Conservation (phyloP, 116 monocot genomes). For the Zostera marina region DNA sequence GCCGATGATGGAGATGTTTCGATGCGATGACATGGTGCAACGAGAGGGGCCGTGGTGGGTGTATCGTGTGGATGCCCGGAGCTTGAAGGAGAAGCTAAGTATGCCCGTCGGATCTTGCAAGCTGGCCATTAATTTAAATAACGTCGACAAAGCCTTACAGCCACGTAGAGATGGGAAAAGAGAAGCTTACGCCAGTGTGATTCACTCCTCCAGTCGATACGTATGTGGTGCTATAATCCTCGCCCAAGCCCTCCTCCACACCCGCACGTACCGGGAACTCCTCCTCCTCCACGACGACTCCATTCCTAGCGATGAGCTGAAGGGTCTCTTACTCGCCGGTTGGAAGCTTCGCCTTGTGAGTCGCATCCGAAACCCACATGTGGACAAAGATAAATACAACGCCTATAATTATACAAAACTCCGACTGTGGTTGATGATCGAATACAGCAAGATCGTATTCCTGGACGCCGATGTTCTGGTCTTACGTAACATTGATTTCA, state of each 20-base stretch:
- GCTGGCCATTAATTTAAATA: slow-evolving; percentile 30
- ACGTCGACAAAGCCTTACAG: not conserved
- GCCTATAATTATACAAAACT: slow-evolving; percentile 32
- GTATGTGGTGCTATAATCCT: slow-evolving; percentile 63
- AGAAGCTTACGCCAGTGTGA: slow-evolving; percentile 71
- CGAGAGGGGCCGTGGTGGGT: slow-evolving; percentile 61
- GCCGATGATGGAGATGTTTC: slow-evolving; percentile 70
- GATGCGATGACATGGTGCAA: slow-evolving; percentile 44
- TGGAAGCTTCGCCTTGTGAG: slow-evolving; percentile 43
- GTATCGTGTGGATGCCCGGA: slow-evolving; percentile 34
- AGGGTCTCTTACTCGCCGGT: slow-evolving; percentile 37
- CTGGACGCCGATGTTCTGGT: slow-evolving; percentile 26
- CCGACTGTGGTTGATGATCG: slow-evolving; percentile 23
- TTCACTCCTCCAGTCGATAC: slow-evolving; percentile 61
- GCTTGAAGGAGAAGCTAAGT: slow-evolving; percentile 53
- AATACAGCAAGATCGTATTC: slow-evolving; percentile 22
- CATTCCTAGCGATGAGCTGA: slow-evolving; percentile 24
- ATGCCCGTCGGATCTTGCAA: slow-evolving; percentile 68
- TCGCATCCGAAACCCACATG: slow-evolving; percentile 68
- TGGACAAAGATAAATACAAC: slow-evolving; percentile 19
- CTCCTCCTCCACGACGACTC: slow-evolving; percentile 75
- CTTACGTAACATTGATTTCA: slow-evolving; percentile 19
- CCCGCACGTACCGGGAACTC: slow-evolving; percentile 40
- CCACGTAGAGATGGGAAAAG: not conserved
- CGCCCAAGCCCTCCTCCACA: slow-evolving; percentile 43